A percentile compares a stretch with the other conserved stretches of the same genome.
Conservation (phyloP, 495 filamentous ascomycete genomes). For the Hypoxylon crocopeplum region DNA sequence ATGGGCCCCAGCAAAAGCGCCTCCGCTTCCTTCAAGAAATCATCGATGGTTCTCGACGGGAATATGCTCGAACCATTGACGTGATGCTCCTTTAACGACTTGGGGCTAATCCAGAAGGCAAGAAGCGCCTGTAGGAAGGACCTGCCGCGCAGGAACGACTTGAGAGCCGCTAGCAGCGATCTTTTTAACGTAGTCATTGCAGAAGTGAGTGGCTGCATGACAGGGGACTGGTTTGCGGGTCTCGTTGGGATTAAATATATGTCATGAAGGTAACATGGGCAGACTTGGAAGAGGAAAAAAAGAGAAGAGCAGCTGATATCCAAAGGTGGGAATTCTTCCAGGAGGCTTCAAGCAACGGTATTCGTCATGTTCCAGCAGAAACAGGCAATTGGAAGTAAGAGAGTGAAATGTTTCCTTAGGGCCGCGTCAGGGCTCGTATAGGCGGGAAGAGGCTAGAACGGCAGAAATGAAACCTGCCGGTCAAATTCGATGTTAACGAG, state of each 20-base stretch:
- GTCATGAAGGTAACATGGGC: constrained; percentile 36
- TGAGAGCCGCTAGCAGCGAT: constrained; percentile 50
- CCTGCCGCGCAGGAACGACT: constrained; percentile 58
- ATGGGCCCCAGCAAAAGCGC: constrained; percentile 47
- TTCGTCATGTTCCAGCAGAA: constrained; percentile 41
- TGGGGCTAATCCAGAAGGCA: constrained; percentile 55
- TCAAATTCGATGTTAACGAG: constrained; percentile 38
- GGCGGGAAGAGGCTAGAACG: constrained; percentile 42
- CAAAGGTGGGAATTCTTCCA: constrained; percentile 16
- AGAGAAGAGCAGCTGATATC: constrained; percentile 27
- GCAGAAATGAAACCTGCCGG: constrained; percentile 46
- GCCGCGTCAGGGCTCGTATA: constrained; percentile 42
- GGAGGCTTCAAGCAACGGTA: constrained; percentile 23
- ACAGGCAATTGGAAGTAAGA: constrained; percentile 32
- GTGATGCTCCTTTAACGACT: constrained; percentile 44
- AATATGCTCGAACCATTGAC: constrained; percentile 32
- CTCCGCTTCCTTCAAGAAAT: constrained; percentile 46
- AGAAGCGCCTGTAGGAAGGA: constrained; percentile 59
- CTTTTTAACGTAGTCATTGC: constrained; percentile 55
- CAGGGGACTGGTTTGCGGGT: constrained; percentile 36
- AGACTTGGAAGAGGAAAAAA: not conserved
- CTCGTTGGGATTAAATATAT: constrained; percentile 35
- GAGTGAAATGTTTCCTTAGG: constrained; percentile 38
- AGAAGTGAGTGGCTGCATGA: constrained; percentile 54
- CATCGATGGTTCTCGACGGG: constrained; percentile 35